Evolutionary conservation across 306 rosid genomes (phyloP), one percentile per base, ranked within the genome.

Genomic region (Hippophae tibetana): DNA sequence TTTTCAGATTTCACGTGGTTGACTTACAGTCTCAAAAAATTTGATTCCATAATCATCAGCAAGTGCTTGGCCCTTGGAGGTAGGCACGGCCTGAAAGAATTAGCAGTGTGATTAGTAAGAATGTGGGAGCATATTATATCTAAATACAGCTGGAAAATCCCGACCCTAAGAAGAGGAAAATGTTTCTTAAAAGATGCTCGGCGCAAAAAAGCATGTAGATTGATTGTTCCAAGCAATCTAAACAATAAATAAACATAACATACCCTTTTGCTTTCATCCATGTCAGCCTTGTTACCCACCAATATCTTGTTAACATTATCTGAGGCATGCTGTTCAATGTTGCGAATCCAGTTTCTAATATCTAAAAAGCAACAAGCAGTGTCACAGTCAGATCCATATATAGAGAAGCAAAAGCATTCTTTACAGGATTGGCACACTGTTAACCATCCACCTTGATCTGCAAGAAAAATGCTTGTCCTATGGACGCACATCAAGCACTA

Each of bases 281-380:
- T 85, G 77, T 92, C 98, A 10, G 96, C 96, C 81, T 92, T 92
- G 86, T 92, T 92, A 47, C 98, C 98, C 54, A 92, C 98, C 64
- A 92, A 75, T 69, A 92, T 80, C 78, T 85, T 92, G 85, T 85
- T 92, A 25, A 92, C 89, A 55, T 85, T 88, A 76, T 92, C 95
- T 11, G 95, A 87, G 65, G 98, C 96, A 78, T 88, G 96, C 54
- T 92, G 98, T 78, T 88, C 98, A 43, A 92, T 92, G 82, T 84
- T 92, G 62, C 84, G 89, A 74, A 87, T 92, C 98, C 98, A 92
- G 60, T 86, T 92, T 78, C 86, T 83, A 53, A 92, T 92, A 67
- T 92, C 96, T 92, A 67, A 13, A 46, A 65, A 26, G 57, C 52
- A 54, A 23, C 40, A 7, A 56, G 58, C 23, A 43, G 18, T 54